A percentile compares a stretch with the other conserved stretches of the same genome.
Evolutionary conservation across 768 basidiomycete genomes (phyloP).

Genomic region (Lanmaoa rubissima): DNA sequence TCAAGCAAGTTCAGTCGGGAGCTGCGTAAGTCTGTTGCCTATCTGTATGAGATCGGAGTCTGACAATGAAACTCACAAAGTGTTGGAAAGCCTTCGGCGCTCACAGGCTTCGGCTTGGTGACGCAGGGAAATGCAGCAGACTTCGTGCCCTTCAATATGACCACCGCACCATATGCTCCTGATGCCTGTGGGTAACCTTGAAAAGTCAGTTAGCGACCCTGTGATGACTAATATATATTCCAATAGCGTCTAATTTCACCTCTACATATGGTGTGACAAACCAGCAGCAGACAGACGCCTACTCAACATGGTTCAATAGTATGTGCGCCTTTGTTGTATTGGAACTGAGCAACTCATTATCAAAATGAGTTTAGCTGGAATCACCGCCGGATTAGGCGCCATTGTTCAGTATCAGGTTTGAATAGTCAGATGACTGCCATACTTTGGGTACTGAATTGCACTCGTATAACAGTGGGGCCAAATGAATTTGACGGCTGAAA

Average conservation of each 20-base stretch:
- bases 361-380: slow-evolving; percentile 34
- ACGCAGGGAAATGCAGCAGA: slow-evolving; percentile 48
- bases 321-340: slow-evolving; percentile 14
- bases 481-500: slow-evolving; percentile 43
- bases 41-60: background rate
- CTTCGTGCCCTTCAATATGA: slow-evolving; percentile 64
- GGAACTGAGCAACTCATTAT: slow-evolving; percentile 3
- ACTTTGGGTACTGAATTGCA: slow-evolving; percentile 9
- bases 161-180: slow-evolving; percentile 41
- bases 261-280: slow-evolving; percentile 52
- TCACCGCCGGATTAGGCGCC: slow-evolving; percentile 34
- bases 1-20: slow-evolving; percentile 43
- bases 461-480: slow-evolving; percentile 51
- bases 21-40: slow-evolving; percentile 37
- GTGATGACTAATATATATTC: slow-evolving; percentile 1
- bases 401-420: slow-evolving; percentile 33
- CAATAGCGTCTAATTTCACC: slow-evolving; percentile 15
- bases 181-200: slow-evolving; percentile 26
- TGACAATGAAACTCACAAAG: slow-evolving; percentile 31
- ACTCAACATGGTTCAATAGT: slow-evolving; percentile 53
- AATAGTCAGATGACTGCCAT: background rate
- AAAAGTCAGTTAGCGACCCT: background rate
- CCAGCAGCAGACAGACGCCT: slow-evolving; percentile 50
- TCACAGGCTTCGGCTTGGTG: slow-evolving; percentile 63
- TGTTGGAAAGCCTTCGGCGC: slow-evolving; percentile 50